Base-by-base conservation (phyloP, 1,284 basidiomycete species). In the Tausonia pullulans region DNA sequence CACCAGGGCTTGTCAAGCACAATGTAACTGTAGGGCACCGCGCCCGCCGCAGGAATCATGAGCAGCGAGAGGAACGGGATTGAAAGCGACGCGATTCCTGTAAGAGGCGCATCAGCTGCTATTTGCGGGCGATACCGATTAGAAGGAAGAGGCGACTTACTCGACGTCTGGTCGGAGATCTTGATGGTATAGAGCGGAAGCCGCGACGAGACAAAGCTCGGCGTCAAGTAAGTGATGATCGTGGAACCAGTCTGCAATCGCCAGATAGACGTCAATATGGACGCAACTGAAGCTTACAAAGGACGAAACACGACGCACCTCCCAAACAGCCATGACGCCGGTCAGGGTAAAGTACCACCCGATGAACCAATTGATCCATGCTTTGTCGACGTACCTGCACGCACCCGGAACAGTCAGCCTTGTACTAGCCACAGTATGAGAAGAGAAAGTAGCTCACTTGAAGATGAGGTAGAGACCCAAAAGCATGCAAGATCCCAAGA, bases 331-430 rank as follows among this genome's bases (percentile, higher is more conserved):
- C 9, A 80, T 82, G 10, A 85, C 77, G 0, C 86, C 86, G 5
- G 80, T 79, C 13, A 86, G 40, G 14, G 83, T 80, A 69, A 90
- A 90, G 72, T 92, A 92, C 79, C 84, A 84, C 0, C 75, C 76
- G 43, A 79, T 63, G 39, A 76, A n/a, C 81, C 72, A 63, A 67
- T 75, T 75, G 68, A 96, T 85, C 86, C 88, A 90, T 70, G 85
- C 83, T 70, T 82, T 84, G 52, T 89, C 88, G 54, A 90, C 76
- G 73, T 87, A 93, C 72, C 27, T 27, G 27, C 27, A 27, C 27
- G 27, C 27, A 27, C 27, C 27, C 27, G 27, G 27, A 27, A 27
- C 27, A 27, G 27, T 27, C 27, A 27, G 27, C 27, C 27, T 27
- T 27, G 27, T 27, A 27, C 27, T 27, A 27, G 27, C 27, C 27